These are phyloP conservation scores for Aspergillus baeticus DNA, from an alignment of 495 filamentous ascomycete genomes.

Conservation along the genomic window DNA sequence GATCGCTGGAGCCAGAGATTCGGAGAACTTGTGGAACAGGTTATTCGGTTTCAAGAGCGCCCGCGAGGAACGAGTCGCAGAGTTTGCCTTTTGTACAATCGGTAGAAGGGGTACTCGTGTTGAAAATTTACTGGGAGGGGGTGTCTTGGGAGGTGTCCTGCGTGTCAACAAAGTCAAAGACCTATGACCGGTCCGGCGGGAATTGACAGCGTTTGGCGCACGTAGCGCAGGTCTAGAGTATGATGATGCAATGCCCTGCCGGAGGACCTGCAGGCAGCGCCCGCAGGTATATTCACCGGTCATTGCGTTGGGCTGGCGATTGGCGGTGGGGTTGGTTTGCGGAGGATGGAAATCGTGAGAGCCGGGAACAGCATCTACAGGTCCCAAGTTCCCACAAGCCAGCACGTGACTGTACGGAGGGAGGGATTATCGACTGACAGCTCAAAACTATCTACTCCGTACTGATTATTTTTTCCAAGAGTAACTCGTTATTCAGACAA, in stretches of 20 bases:
- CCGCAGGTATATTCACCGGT: conserved; percentile 42
- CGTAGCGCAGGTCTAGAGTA: conserved; percentile 19
- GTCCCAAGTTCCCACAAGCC: background rate
- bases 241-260: conserved; percentile 26
- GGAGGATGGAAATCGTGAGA: background rate
- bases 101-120: conserved; percentile 13
- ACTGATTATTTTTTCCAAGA: background rate
- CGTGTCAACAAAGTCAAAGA: conserved; percentile 28
- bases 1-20: conserved; percentile 82
- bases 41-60: conserved; percentile 71
- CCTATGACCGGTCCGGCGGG: conserved; percentile 24
- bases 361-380: no score
- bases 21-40: conserved; percentile 88
- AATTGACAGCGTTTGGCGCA: conserved; percentile 23
- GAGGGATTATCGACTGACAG: no score
- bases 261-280: conserved; percentile 41
- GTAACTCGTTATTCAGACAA: background rate
- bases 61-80: conserved; percentile 31
- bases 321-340: background rate
- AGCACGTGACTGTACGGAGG: conserved; percentile 4
- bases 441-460: background rate
- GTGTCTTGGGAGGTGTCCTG: no score
- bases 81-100: conserved; percentile 26
- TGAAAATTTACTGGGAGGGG: no score
- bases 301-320: conserved; percentile 28